Percentiles rank a stretch among this genome's conserved stretches.
phyloP scores from a whole-genome alignment of 768 basidiomycete species.

The Omphalotus guepiniiformis region DNA sequence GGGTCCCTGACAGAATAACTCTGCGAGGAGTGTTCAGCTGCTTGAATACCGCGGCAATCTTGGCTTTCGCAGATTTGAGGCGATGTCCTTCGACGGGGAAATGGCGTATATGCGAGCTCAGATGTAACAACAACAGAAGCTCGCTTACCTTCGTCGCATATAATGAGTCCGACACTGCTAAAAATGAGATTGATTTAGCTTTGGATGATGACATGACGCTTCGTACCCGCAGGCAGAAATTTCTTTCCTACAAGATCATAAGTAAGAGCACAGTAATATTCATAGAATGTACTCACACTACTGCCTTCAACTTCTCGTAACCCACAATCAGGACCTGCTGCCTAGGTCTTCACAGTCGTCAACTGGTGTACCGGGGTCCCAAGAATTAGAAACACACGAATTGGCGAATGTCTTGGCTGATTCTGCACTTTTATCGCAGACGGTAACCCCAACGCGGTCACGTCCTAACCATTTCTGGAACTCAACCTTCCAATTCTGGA shows the following conservation, averaged over 20 bases:
- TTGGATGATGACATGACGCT: background rate
- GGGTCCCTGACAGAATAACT: slow-evolving; percentile 92
- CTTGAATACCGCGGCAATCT: slow-evolving; percentile 85
- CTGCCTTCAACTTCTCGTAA: slow-evolving; percentile 83
- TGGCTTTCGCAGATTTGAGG: slow-evolving; percentile 87
- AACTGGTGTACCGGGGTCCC: background rate
- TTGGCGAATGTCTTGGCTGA: slow-evolving; percentile 14
- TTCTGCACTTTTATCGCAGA: slow-evolving; percentile 38
- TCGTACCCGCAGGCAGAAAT: slow-evolving; percentile 62
- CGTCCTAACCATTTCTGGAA: slow-evolving; percentile 87
- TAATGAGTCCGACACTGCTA: slow-evolving; percentile 78
- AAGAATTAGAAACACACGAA: background rate
- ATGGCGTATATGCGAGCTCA: background rate
- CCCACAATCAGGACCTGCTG: slow-evolving; percentile 92
- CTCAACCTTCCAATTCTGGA: slow-evolving; percentile 91
- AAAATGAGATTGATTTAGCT: background rate
- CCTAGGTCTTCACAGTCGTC: slow-evolving; percentile 45
- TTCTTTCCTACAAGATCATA: slow-evolving; percentile 37
- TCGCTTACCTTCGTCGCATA: slow-evolving; percentile 86
- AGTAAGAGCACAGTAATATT: slow-evolving; percentile 4
- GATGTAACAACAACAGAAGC: background rate
- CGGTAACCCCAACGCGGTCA: slow-evolving; percentile 43
- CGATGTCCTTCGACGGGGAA: slow-evolving; percentile 63
- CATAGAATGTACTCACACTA: slow-evolving; percentile 53
- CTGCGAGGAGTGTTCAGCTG: slow-evolving; percentile 69